Percentiles rank a stretch among this genome's conserved stretches.
Evolutionary conservation across 2,329 filamentous ascomycete species (phyloP).

Genomic region (Dryadomyces sulphureus): DNA sequence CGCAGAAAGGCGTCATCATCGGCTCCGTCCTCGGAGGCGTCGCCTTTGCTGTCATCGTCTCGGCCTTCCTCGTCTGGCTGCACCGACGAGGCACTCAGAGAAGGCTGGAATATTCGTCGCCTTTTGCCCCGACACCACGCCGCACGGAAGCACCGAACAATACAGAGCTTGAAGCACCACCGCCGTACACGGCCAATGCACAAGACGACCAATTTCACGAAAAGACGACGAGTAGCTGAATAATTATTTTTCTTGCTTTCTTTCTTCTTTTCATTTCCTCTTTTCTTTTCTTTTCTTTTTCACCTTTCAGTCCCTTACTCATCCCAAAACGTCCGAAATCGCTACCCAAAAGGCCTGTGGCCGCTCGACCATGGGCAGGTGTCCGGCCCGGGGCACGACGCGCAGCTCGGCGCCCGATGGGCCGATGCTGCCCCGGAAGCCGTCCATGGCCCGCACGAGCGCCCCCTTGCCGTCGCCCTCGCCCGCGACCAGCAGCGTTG

Average conservation of each 20-base stretch:
- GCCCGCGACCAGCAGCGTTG: constrained; percentile 57
- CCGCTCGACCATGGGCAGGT: constrained; percentile 68
- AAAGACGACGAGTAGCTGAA: no score
- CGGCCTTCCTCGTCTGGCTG: neutral
- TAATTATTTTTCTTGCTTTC: no score
- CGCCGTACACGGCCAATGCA: no score
- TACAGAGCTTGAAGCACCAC: no score
- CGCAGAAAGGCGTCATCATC: neutral
- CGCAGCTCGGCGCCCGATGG: constrained; percentile 40
- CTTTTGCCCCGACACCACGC: no score
- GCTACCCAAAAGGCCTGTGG: constrained; percentile 35
- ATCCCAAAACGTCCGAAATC: constrained; percentile 9
- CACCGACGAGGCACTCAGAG: neutral
- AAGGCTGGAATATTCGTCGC: neutral
- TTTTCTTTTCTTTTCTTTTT: neutral
- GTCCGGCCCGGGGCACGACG: constrained; percentile 55
- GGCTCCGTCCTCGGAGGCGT: neutral
- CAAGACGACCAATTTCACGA: no score
- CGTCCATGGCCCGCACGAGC: constrained; percentile 65
- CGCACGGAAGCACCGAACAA: no score
- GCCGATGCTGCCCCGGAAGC: constrained; percentile 48
- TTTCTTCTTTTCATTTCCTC: no score
- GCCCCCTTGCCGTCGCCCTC: constrained; percentile 55
- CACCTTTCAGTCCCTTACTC: neutral
- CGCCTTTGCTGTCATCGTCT: neutral